phyloP scores from a whole-genome alignment of 106 monocot species.

The Vanilla planifolia region DNA sequence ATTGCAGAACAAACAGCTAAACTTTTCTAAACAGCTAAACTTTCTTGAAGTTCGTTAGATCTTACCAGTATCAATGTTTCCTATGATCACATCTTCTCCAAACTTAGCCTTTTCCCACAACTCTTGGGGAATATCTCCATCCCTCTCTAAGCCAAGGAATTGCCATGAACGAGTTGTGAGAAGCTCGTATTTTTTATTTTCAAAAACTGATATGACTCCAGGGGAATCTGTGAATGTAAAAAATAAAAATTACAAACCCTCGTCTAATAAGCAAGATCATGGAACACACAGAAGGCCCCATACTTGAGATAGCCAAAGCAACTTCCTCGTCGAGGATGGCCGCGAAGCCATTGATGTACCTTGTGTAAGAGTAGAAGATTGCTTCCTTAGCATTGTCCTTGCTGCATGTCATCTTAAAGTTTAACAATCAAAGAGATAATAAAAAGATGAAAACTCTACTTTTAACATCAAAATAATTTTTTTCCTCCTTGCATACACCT shows the following conservation, averaged over 20 bases:
- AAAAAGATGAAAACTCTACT: no score
- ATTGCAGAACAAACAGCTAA: no score
- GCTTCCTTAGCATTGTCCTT: constrained; percentile 26
- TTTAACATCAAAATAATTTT: no score
- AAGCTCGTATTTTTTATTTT: not conserved
- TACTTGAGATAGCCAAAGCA: constrained; percentile 25
- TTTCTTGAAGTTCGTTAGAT: no score
- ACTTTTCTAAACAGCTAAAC: no score
- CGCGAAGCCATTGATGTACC: constrained; percentile 34
- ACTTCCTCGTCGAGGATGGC: constrained; percentile 30
- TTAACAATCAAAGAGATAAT: no score
- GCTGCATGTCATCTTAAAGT: no score
- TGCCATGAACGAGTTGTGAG: constrained; percentile 22
- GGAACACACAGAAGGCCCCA: not conserved
- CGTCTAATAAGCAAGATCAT: not conserved
- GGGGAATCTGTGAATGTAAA: constrained; percentile 8
- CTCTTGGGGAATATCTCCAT: not conserved
- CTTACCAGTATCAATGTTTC: constrained; percentile 37
- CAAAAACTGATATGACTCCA: constrained; percentile 14
- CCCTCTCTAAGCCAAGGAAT: constrained; percentile 2
- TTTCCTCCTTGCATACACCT: no score
- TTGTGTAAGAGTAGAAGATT: constrained; percentile 34
- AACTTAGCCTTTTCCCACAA: constrained; percentile 13
- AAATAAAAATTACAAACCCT: not conserved
- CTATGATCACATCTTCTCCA: constrained; percentile 20